Percentiles rank a stretch among this genome's conserved stretches.
Conservation (phyloP, 2,329 filamentous ascomycete species). For the Grosmannia serpens region DNA sequence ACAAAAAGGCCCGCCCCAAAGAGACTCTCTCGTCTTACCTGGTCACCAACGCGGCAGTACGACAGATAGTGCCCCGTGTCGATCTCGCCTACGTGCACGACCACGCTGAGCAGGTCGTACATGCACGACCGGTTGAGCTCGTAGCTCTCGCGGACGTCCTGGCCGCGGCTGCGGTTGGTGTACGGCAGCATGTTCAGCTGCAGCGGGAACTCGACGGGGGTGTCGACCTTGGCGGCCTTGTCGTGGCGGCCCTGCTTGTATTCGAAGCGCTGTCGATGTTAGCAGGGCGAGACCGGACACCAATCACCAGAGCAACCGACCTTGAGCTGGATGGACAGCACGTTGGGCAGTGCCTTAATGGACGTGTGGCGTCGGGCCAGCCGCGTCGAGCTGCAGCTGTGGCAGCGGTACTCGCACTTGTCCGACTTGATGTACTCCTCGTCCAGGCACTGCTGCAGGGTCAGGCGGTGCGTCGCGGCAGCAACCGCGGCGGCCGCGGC, state of each 20-base stretch:
- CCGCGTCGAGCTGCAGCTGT: constrained; percentile 64
- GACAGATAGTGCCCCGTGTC: constrained; percentile 87
- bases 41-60: constrained; percentile 73
- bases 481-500: not conserved
- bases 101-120: constrained; percentile 80
- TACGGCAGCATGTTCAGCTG: constrained; percentile 86
- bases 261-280: constrained; percentile 49
- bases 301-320: constrained; percentile 30
- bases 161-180: constrained; percentile 52
- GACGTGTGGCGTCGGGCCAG: constrained; percentile 75
- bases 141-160: constrained; percentile 36
- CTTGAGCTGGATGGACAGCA: constrained; percentile 87
- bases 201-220: constrained; percentile 73
- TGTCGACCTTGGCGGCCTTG: constrained; percentile 76
- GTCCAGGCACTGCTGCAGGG: constrained; percentile 63
- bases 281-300: not conserved
- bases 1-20: not conserved
- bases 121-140: constrained; percentile 55
- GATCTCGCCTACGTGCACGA: constrained; percentile 87
- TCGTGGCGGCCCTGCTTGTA: constrained; percentile 58
- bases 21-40: constrained; percentile 31
- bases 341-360: constrained; percentile 76
- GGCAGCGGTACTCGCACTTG: constrained; percentile 81
- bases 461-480: constrained; percentile 27
- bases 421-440: constrained; percentile 80